Evolutionary conservation across 2,329 filamentous ascomycete genomes (phyloP).

Genomic region (Emergomyces pasteurianus): DNA sequence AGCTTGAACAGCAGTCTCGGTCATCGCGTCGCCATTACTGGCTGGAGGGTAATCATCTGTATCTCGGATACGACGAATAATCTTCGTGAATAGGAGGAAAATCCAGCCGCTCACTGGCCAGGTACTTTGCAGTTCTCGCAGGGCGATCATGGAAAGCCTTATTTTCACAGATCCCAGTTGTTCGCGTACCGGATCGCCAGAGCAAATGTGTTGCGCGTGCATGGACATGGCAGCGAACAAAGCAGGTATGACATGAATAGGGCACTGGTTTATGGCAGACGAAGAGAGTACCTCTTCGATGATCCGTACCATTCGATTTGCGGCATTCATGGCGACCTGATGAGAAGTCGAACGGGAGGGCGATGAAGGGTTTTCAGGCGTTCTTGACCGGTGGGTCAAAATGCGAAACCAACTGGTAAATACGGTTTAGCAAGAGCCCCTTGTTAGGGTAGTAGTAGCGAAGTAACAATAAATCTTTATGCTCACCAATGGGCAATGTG

Average conservation of each 20-base stretch:
- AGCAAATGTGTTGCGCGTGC: not conserved
- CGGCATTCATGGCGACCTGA: constrained; percentile 1
- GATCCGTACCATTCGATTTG: constrained; percentile 1
- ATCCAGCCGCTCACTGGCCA: constrained; percentile 2
- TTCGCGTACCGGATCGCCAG: constrained; percentile 1
- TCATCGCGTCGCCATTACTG: not conserved
- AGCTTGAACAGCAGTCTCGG: not conserved
- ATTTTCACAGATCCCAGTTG: constrained; percentile 2
- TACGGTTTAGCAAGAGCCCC: not conserved
- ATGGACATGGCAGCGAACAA: constrained; percentile 2
- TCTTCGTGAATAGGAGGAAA: constrained; percentile 1
- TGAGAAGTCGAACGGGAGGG: not conserved
- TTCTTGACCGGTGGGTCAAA: constrained; percentile 1
- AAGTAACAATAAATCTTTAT: not conserved
- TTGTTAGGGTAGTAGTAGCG: not conserved
- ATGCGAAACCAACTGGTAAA: constrained; percentile 1
- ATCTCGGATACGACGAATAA: constrained; percentile 1
- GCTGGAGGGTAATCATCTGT: not conserved
- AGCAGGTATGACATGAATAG: constrained; percentile 1
- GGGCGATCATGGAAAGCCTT: constrained; percentile 1
- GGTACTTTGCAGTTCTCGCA: not conserved
- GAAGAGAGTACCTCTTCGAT: constrained; percentile 2
- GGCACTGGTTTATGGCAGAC: not conserved
- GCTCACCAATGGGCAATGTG: constrained; percentile 2
- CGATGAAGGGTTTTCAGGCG: not conserved